Conservation (phyloP, 2,329 filamentous ascomycete species). For the Endoconidiophora laricicola region DNA sequence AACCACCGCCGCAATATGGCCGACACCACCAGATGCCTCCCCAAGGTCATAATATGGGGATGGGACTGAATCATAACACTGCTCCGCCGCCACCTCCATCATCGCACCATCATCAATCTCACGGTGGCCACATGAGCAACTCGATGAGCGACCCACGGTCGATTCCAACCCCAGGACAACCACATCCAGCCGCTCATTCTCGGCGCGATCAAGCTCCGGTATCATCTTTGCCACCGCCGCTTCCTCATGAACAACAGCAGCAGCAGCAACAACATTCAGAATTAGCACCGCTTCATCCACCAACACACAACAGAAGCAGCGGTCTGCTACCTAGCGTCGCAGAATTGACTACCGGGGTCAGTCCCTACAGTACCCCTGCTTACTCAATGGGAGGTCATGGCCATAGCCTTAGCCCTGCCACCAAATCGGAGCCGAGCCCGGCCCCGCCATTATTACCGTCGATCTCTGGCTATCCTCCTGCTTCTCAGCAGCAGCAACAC, state of each 20-base stretch:
- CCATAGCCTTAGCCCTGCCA: constrained; percentile 19
- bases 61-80: constrained; percentile 6
- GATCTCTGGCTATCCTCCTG: constrained; percentile 20
- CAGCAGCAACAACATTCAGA: constrained; percentile 2
- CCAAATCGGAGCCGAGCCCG: constrained; percentile 27
- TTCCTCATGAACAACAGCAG: constrained; percentile 17
- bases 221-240: constrained; percentile 15
- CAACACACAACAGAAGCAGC: constrained; percentile 21
- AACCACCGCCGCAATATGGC: constrained; percentile 26
- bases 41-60: constrained; percentile 15
- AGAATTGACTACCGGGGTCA: constrained; percentile 47
- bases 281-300: constrained; percentile 10
- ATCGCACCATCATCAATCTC: constrained; percentile 19
- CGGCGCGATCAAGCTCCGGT: constrained; percentile 2
- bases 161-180: constrained; percentile 8
- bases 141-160: constrained; percentile 34
- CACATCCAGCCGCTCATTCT: constrained; percentile 20
- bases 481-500: background rate
- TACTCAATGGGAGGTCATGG: constrained; percentile 23
- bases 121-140: constrained; percentile 33
- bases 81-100: constrained; percentile 16
- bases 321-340: constrained; percentile 42
- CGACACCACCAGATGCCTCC: constrained; percentile 20
- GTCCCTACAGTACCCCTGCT: constrained; percentile 41
- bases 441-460: constrained; percentile 22